Evolutionary conservation across 345 rosid species (phyloP).

Genomic region (Schrenkiella parvula): DNA sequence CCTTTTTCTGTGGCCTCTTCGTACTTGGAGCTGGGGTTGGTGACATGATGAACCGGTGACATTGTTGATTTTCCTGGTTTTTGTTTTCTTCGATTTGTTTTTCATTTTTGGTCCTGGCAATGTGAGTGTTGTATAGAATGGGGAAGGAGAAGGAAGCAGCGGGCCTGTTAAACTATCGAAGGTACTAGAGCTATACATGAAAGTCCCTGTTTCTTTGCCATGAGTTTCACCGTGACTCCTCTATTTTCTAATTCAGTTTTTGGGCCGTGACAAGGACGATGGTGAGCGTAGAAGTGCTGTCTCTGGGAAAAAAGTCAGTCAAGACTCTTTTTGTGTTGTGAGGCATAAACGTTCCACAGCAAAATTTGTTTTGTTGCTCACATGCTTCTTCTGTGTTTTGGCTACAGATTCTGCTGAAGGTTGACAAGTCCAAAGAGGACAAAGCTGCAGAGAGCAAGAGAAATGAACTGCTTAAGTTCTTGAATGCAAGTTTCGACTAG

Average conservation of each 20-base stretch:
- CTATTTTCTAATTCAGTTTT: slow-evolving; percentile 44
- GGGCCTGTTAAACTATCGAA: slow-evolving; percentile 94
- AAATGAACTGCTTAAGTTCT: slow-evolving; percentile 86
- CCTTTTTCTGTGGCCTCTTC: slow-evolving; percentile 82
- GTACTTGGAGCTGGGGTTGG: slow-evolving; percentile 96
- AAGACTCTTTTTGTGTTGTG: not conserved
- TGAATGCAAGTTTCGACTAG: slow-evolving; percentile 96
- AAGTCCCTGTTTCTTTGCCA: not conserved
- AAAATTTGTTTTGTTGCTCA: not conserved
- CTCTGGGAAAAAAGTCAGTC: slow-evolving; percentile 86
- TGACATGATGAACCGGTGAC: slow-evolving; percentile 63
- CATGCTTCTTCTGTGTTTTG: not conserved
- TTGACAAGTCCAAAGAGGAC: slow-evolving; percentile 95
- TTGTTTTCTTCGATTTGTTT: slow-evolving; percentile 43
- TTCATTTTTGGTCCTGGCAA: slow-evolving; percentile 54
- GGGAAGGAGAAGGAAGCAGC: slow-evolving; percentile 64
- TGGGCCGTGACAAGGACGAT: slow-evolving; percentile 72
- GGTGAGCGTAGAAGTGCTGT: slow-evolving; percentile 93
- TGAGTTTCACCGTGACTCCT: not conserved
- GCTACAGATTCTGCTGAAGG: slow-evolving; percentile 73
- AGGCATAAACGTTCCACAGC: not conserved
- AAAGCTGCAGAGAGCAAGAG: slow-evolving; percentile 86
- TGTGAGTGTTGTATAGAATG: slow-evolving; percentile 74
- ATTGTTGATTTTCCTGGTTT: slow-evolving; percentile 58
- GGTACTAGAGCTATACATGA: slow-evolving; percentile 33